These are phyloP conservation scores for Stagonosporopsis cucurbitacearum DNA, from an alignment of 2,329 filamentous ascomycete genomes.

Conservation along the genomic window DNA sequence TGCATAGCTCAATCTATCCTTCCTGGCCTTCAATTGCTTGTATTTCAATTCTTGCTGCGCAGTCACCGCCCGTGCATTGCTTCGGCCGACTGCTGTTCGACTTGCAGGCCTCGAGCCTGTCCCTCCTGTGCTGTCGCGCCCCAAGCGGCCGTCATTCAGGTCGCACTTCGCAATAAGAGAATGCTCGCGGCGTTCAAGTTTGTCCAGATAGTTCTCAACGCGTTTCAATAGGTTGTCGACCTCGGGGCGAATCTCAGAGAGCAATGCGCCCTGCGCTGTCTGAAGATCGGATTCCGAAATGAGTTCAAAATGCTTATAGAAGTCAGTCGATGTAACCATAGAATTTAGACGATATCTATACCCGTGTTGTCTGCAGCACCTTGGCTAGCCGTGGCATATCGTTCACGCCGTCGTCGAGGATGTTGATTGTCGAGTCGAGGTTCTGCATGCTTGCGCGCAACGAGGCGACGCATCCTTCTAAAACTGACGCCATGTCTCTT, in stretches of 20 bases:
- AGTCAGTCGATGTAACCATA: not conserved
- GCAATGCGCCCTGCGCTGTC: conserved; percentile 80
- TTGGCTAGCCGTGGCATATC: conserved; percentile 69
- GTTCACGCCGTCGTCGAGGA: conserved; percentile 66
- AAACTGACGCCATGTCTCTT: conserved; percentile 48
- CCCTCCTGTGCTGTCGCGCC: conserved; percentile 40
- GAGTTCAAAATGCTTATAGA: conserved; percentile 82
- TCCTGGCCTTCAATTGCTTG: conserved; percentile 76
- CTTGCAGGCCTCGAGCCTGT: conserved; percentile 35
- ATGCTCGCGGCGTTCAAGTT: conserved; percentile 81
- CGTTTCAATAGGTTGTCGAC: conserved; percentile 79
- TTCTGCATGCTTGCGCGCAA: conserved; percentile 66
- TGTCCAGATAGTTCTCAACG: conserved; percentile 82
- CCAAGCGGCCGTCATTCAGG: conserved; percentile 76
- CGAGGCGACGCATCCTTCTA: conserved; percentile 66
- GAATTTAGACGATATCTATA: conserved; percentile 43
- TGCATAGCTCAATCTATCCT: conserved; percentile 83
- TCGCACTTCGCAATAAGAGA: conserved; percentile 82
- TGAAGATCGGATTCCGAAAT: conserved; percentile 84
- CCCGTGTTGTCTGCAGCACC: conserved; percentile 67
- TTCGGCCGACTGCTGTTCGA: conserved; percentile 30
- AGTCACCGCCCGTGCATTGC: conserved; percentile 44
- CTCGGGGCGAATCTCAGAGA: conserved; percentile 89
- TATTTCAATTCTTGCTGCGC: conserved; percentile 64
- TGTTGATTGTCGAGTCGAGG: conserved; percentile 67